phyloP scores from a whole-genome alignment of 257 asterid genomes.

The Voacanga thouarsii region DNA sequence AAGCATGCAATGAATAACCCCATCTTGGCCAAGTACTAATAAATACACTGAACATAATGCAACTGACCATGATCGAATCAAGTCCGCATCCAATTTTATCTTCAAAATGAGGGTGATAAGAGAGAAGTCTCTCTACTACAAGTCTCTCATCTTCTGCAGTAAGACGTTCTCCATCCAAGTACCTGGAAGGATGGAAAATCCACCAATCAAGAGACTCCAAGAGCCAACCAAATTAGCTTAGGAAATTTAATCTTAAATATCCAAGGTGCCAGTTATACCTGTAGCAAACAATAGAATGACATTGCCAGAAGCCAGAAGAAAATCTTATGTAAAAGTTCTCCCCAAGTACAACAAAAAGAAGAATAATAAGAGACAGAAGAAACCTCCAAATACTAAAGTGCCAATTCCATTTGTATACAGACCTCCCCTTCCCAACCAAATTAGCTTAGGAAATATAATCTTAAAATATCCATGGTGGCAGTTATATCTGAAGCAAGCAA shows the following conservation, averaged over 20 bases:
- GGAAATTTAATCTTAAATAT: neutral
- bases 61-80: slow-evolving; percentile 89
- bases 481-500: too few species aligned
- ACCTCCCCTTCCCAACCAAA: neutral
- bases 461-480: neutral
- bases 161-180: slow-evolving; percentile 84
- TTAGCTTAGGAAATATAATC: neutral
- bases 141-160: slow-evolving; percentile 67
- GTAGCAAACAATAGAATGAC: neutral
- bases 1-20: neutral
- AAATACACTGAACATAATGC: neutral
- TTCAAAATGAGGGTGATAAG: slow-evolving; percentile 75
- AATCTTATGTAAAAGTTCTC: neutral
- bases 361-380: neutral
- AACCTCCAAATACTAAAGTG: neutral
- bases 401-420: neutral
- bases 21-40: neutral
- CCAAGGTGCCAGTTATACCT: neutral
- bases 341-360: neutral
- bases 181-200: slow-evolving; percentile 39
- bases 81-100: slow-evolving; percentile 95
- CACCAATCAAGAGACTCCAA: neutral
- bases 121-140: slow-evolving; percentile 72
- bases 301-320: neutral
- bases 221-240: neutral